Conservation (phyloP, 2,329 filamentous ascomycete genomes). For the Venturia effusa region DNA sequence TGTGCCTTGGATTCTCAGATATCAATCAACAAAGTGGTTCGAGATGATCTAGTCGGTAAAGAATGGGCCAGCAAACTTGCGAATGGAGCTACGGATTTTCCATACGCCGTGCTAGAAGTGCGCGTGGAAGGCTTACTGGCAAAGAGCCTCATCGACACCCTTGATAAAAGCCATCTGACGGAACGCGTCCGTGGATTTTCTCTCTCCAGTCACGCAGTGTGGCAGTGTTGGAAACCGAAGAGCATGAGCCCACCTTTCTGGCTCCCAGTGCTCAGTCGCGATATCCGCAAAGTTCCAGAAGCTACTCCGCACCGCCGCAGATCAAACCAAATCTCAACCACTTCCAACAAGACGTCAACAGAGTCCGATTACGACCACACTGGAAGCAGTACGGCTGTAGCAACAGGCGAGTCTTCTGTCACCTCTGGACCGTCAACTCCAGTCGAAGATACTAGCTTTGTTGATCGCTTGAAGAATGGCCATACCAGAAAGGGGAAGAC, state of each 20-base stretch:
- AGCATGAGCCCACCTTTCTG: conserved; percentile 38
- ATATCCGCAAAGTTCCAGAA: conserved; percentile 43
- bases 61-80: conserved; percentile 22
- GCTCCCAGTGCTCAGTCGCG: conserved; percentile 33
- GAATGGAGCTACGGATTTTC: conserved; percentile 27
- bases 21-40: conserved; percentile 25
- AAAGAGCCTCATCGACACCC: conserved; percentile 28
- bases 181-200: conserved; percentile 44
- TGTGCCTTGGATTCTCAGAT: conserved; percentile 39
- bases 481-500: not conserved
- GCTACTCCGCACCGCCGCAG: conserved; percentile 14
- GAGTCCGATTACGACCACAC: conserved; percentile 4
- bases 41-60: conserved; percentile 20
- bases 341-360: not conserved
- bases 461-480: not conserved
- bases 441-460: not conserved
- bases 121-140: conserved; percentile 35
- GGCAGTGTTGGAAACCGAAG: conserved; percentile 33
- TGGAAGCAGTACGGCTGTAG: conserved; percentile 8
- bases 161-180: conserved; percentile 38
- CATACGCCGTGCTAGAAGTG: conserved; percentile 40
- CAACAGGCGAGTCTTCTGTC: conserved; percentile 5
- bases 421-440: conserved; percentile 6
- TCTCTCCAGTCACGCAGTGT: conserved; percentile 42
- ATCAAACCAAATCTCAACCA: not conserved